Evolutionary conservation across 148 eudicot species (phyloP), one percentile per base, ranked within the genome.

Genomic region (Camellia lanceoleosa): DNA sequence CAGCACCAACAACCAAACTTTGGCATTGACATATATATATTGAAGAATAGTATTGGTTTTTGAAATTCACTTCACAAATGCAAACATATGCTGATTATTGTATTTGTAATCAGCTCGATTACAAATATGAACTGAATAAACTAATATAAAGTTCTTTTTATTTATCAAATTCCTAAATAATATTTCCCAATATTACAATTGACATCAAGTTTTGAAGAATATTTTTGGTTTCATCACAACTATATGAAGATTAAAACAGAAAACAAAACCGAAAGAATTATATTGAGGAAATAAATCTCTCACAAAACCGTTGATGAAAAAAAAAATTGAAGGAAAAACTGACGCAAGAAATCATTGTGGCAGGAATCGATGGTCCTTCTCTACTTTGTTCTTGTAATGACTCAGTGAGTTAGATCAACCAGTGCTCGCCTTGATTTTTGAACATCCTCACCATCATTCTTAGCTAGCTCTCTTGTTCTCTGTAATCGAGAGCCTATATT

Each of bases 381-480:
- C 87, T 87, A 96, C 83, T 96, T 96, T 5, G 90, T 88, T 89
- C 98, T 92, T n/a, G 91, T 89, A 73, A 92, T 89, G 79, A 96
- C 98, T 80, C 84, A 85, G 8, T 93, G 90, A 2, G 97, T 95
- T 60, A 95, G 86, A 80, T 92, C 97, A 71, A 93, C 72, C 7
- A 95, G 97, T 41, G 99, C 99, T 15, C 98, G 92, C 76, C 97
- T 92, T 79, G 97, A 89, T 77, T 83, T 91, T 81, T 52, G 86
- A 72, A 93, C 97, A 79, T 93, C 90, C 82, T 89, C 97, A 55
- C 91, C 91, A 46, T 92, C 85, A 43, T 75, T 93, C 76, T 88
- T 88, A 0, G 97, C 99, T 59, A 96, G 82, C 74, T 91, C 99
- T 79, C 83, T 85, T 0, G 99, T 92, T 82, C 88, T 91, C 80